Conservation (phyloP, 1,284 basidiomycete genomes). For the Apiotrichum akiyoshidainum region DNA sequence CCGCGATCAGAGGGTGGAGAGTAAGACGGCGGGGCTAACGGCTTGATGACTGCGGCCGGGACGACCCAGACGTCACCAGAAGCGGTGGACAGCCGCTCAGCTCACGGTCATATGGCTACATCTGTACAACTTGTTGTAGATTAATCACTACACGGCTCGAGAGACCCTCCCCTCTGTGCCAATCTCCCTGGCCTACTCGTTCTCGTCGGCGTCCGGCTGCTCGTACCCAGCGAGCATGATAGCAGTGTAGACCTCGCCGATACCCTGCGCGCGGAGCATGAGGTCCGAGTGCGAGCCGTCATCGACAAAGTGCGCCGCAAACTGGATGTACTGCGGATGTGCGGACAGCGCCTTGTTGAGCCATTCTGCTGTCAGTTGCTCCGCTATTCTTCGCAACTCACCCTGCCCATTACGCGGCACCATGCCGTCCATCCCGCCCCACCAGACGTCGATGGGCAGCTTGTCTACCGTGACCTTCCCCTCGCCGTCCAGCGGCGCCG, state of each 20-base stretch:
- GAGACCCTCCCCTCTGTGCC: not conserved
- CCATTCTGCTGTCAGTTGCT: slow-evolving; percentile 13
- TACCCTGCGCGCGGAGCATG: slow-evolving; percentile 18
- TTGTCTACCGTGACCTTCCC: not conserved
- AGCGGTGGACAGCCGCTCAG: too few relatives aligned
- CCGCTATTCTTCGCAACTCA: not conserved
- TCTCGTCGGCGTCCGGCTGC: not conserved
- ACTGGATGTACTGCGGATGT: slow-evolving; percentile 13
- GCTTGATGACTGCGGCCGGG: too few relatives aligned
- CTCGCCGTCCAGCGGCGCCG: not conserved
- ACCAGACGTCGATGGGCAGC: slow-evolving; percentile 19
- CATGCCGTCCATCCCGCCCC: slow-evolving; percentile 25
- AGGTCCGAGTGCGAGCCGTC: slow-evolving; percentile 23
- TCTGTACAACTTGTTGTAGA: not conserved
- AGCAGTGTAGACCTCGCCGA: slow-evolving; percentile 22
- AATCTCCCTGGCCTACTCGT: not conserved
- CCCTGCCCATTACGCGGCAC: slow-evolving; percentile 22
- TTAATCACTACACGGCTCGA: not conserved
- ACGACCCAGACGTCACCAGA: not conserved
- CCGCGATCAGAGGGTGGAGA: too few relatives aligned
- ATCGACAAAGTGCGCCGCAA: slow-evolving; percentile 18
- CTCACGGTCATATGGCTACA: not conserved
- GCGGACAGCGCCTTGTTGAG: slow-evolving; percentile 19
- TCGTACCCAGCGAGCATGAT: slow-evolving; percentile 11
- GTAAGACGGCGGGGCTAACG: too few relatives aligned